These are phyloP conservation scores for Phaseolus coccineus DNA, from an alignment of 331 rosid genomes.

Conservation along the genomic window DNA sequence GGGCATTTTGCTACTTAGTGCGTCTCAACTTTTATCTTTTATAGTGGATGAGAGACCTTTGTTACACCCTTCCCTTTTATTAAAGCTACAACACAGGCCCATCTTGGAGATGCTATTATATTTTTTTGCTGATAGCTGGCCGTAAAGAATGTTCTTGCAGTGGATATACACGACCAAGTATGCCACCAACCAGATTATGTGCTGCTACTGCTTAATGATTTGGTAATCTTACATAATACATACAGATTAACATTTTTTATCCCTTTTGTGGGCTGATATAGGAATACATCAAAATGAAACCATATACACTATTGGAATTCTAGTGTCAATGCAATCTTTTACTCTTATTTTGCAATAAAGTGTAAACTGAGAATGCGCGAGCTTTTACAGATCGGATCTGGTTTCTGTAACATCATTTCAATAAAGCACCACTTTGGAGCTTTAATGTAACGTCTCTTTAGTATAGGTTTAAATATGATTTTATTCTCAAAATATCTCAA, in stretches of 20 bases:
- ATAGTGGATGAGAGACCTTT: constrained; percentile 29
- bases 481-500: neutral
- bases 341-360: neutral
- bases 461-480: neutral
- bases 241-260: neutral
- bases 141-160: constrained; percentile 24
- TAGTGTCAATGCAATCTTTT: neutral
- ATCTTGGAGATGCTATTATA: neutral
- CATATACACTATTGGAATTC: neutral
- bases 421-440: constrained; percentile 6
- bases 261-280: neutral
- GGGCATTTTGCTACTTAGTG: neutral
- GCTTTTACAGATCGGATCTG: neutral
- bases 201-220: constrained; percentile 2
- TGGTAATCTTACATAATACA: neutral
- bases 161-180: constrained; percentile 6
- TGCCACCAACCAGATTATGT: constrained; percentile 1
- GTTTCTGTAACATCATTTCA: neutral
- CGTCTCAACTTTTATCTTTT: constrained; percentile 5
- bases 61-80: neutral
- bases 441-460: neutral
- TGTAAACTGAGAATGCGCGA: neutral
- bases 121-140: neutral
- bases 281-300: neutral
- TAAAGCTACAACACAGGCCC: neutral